phyloP scores from a whole-genome alignment of 768 basidiomycete species.

The Phanerochaete sordida region DNA sequence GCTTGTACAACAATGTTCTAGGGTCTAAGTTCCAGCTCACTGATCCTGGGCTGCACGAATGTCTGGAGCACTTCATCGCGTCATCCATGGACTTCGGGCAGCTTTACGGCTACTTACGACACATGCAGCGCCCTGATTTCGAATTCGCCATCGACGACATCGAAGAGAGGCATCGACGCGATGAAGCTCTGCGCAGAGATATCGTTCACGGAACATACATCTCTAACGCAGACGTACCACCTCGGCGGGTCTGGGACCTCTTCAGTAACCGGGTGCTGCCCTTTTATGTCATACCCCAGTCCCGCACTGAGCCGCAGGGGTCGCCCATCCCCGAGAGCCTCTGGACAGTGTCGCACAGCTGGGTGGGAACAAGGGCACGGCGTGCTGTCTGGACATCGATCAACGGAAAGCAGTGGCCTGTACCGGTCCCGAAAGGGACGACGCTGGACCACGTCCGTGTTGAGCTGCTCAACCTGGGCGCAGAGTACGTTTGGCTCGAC shows the following conservation, averaged over 20 bases:
- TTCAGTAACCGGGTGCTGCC: slow-evolving; percentile 4
- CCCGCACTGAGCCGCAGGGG: background rate
- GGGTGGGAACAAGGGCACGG: background rate
- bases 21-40: too few relatives aligned
- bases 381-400: background rate
- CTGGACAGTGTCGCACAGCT: background rate
- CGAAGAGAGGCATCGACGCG: too few relatives aligned
- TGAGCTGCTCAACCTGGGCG: background rate
- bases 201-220: too few relatives aligned
- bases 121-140: too few relatives aligned
- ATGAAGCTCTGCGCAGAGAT: slow-evolving; percentile 16
- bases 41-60: too few relatives aligned
- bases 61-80: too few relatives aligned
- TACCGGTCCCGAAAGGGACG: background rate
- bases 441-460: background rate
- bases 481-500: background rate
- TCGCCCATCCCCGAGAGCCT: background rate
- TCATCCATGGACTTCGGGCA: too few relatives aligned
- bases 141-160: too few relatives aligned
- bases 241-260: background rate
- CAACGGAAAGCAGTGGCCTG: background rate
- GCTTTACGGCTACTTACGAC: too few relatives aligned
- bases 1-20: too few relatives aligned
- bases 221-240: background rate
- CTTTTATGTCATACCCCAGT: background rate